Evolutionary conservation across 2,329 filamentous ascomycete species (phyloP), one percentile per base, ranked within the genome.

Genomic region (Chaetoscypha palmicola): DNA sequence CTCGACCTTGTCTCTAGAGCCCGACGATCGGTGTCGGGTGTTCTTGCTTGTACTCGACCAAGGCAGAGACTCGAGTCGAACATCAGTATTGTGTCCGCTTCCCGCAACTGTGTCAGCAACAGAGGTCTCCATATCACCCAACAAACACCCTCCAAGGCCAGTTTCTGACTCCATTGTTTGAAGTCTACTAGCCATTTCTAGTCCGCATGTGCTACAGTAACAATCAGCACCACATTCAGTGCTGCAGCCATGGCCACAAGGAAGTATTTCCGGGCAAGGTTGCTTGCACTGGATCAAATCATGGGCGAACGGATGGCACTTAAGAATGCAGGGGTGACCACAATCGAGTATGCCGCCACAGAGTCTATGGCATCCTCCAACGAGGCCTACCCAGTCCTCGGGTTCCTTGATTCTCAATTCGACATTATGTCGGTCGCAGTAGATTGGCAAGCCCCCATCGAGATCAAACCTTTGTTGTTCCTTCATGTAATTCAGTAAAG

Each of bases 401-500:
- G 74, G 64, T 9, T 73, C 66, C 38, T 66, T 62, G 22, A 88
- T 71, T 35, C 69, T 66, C 0, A 67, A 73, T 21, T 67, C 69
- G 1, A 59, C 66, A 0, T 64, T 58, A 57, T 91, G 86, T 0
- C 71, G 74, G 4, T 65, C 56, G 56, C 86, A 92, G 4, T 69
- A 69, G 11, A 90, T 59, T 1, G 83, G 83, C 0, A 91, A 54
- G 2, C 67, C 62, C n/a, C 61, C 61, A 19, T 59, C 50, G 10
- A 56, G 40, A n/a, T 57, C 51, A 7, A 61, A 54, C 0, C 62
- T 57, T 3, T 56, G 48, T 31, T 70, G 66, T 0, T 55, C 45
- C n/a, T 36, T 35, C 57, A 83, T 72, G 1, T 63, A 55, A 0
- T 61, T 10, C 4, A 65, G 47, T 1, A 74, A 62, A 10, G 58